phyloP scores from a whole-genome alignment of 495 filamentous ascomycete genomes.

The Penicillium turbatum region DNA sequence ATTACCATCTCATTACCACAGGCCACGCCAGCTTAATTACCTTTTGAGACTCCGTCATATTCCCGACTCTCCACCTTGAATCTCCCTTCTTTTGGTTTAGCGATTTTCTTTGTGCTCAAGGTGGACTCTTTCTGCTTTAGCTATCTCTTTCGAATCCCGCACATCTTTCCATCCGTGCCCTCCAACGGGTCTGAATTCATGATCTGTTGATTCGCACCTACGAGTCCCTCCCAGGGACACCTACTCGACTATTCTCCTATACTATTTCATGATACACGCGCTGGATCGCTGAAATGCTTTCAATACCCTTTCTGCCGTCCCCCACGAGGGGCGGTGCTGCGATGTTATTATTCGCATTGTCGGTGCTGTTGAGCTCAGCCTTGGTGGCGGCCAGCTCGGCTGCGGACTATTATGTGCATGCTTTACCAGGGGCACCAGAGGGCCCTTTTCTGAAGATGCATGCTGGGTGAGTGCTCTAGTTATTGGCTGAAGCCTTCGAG shows the following conservation, averaged over 20 bases:
- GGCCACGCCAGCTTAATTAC: background rate
- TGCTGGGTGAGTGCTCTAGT: conserved; percentile 67
- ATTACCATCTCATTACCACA: background rate
- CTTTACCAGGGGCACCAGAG: conserved; percentile 78
- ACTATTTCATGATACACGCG: conserved; percentile 1
- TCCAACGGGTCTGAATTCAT: conserved; percentile 8
- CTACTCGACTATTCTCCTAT: background rate
- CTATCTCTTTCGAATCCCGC: conserved; percentile 14
- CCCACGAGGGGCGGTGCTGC: conserved; percentile 13
- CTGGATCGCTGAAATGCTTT: conserved; percentile 16
- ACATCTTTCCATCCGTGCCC: conserved; percentile 20
- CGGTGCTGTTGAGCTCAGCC: conserved; percentile 22
- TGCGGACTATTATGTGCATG: conserved; percentile 84
- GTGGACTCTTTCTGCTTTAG: background rate
- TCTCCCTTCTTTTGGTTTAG: background rate
- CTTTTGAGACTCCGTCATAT: background rate
- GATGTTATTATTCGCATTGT: conserved; percentile 28
- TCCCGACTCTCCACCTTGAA: background rate
- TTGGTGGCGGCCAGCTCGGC: conserved; percentile 52
- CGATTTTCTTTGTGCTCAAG: background rate
- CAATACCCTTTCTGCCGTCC: conserved; percentile 17
- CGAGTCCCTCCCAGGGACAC: conserved; percentile 16
- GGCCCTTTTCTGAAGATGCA: conserved; percentile 91
- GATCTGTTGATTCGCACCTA: conserved; percentile 14
- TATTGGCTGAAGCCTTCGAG: background rate